Percentiles rank a stretch among this genome's conserved stretches.
Evolutionary conservation across 1,139 yeast species (phyloP).

Genomic region (Magnusiomyces tetraspermus): DNA sequence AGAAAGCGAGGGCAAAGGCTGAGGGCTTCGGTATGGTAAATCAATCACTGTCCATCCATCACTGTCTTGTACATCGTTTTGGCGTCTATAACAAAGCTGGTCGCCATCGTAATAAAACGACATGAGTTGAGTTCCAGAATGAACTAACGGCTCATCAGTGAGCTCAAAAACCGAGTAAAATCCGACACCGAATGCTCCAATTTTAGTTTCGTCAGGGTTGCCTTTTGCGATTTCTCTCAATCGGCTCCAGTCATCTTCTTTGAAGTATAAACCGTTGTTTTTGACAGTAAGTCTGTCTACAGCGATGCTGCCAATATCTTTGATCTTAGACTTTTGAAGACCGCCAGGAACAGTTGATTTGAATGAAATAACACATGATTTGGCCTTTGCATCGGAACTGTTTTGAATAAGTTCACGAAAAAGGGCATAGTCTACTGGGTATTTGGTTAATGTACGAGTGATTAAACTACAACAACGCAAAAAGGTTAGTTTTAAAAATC

Average conservation of each 20-base stretch:
- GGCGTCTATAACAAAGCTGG: constrained; percentile 31
- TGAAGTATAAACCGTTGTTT: constrained; percentile 33
- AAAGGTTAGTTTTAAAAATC: too few relatives aligned
- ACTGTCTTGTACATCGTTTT: constrained; percentile 19
- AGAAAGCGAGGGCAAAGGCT: constrained; percentile 29
- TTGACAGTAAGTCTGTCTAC: constrained; percentile 28
- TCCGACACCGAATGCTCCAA: constrained; percentile 99
- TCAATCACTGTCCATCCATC: constrained; percentile 35
- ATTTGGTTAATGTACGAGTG: constrained; percentile 35
- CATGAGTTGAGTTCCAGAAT: constrained; percentile 34
- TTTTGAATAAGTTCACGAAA: constrained; percentile 36
- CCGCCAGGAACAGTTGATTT: constrained; percentile 15
- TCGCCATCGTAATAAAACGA: constrained; percentile 35
- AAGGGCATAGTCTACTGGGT: constrained; percentile 37
- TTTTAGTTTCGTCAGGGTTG: constrained; percentile 85
- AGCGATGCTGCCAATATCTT: constrained; percentile 25
- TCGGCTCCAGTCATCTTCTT: constrained; percentile 35
- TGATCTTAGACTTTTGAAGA: constrained; percentile 15
- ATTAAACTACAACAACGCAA: constrained; percentile 23
- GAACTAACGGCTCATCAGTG: constrained; percentile 56
- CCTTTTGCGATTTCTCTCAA: constrained; percentile 37
- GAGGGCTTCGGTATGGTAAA: constrained; percentile 30
- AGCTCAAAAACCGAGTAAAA: constrained; percentile 96
- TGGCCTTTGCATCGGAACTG: constrained; percentile 36
- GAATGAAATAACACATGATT: constrained; percentile 30